Conservation (phyloP, 805 yeast genomes). For the Ogataea paraovalis region DNA sequence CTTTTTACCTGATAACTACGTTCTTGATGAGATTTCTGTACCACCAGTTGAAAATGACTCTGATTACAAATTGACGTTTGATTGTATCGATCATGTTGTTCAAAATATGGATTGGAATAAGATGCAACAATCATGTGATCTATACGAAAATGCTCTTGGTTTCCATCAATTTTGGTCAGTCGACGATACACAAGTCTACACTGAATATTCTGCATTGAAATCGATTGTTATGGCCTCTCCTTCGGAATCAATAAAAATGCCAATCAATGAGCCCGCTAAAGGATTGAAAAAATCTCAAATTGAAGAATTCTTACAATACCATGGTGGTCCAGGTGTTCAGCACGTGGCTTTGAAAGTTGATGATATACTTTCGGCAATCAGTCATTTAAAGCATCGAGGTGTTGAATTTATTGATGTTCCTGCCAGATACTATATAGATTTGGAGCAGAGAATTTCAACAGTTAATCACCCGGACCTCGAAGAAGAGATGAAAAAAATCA, state of each 20-base stretch:
- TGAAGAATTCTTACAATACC: slow-evolving; percentile 72
- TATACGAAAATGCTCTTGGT: slow-evolving; percentile 61
- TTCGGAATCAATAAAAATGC: slow-evolving; percentile 67
- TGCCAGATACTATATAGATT: slow-evolving; percentile 48
- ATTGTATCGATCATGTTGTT: slow-evolving; percentile 71
- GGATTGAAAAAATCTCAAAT: slow-evolving; percentile 69
- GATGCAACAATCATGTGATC: slow-evolving; percentile 54
- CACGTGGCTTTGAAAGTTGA: slow-evolving; percentile 70
- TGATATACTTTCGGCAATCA: slow-evolving; percentile 56
- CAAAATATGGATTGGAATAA: slow-evolving; percentile 72
- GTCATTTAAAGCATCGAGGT: slow-evolving; percentile 54
- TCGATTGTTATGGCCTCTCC: slow-evolving; percentile 75
- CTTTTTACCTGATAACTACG: slow-evolving; percentile 24
- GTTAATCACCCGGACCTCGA: slow-evolving; percentile 38
- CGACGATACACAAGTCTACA: slow-evolving; percentile 70
- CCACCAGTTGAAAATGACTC: not conserved
- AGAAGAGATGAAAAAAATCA: slow-evolving; percentile 50
- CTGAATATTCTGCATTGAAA: slow-evolving; percentile 63
- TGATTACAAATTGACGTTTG: slow-evolving; percentile 29
- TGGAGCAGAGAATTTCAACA: slow-evolving; percentile 40
- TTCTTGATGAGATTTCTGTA: slow-evolving; percentile 3
- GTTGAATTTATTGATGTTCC: slow-evolving; percentile 66
- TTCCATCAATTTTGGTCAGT: slow-evolving; percentile 83
- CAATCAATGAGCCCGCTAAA: slow-evolving; percentile 79
- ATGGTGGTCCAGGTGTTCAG: slow-evolving; percentile 82